Percentiles rank a stretch among this genome's conserved stretches.
Conservation (phyloP, 768 basidiomycete species). For the Lentinula aciculospora region DNA sequence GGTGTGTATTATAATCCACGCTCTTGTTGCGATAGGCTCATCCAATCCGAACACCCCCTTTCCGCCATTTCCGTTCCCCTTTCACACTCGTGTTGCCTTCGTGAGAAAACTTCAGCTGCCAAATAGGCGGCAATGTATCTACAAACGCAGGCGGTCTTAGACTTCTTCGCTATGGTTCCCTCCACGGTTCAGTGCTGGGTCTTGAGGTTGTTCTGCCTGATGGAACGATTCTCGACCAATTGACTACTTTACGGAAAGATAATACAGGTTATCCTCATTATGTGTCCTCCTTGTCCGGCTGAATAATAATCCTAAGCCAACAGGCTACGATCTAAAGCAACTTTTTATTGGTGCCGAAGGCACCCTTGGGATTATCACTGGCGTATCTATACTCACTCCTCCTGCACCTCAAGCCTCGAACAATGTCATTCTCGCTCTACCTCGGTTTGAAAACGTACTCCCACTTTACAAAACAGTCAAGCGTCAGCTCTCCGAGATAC, state of each 20-base stretch:
- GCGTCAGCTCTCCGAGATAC: conserved; percentile 82
- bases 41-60: neutral
- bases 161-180: conserved; percentile 87
- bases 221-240: conserved; percentile 83
- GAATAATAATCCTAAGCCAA: neutral
- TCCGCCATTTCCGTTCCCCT: neutral
- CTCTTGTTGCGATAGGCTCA: neutral
- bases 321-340: conserved; percentile 97
- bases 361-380: conserved; percentile 93
- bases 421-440: conserved; percentile 87
- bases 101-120: conserved; percentile 54
- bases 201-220: conserved; percentile 95
- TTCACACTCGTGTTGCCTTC: neutral
- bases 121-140: conserved; percentile 95
- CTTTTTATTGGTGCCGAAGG: conserved; percentile 98
- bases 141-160: conserved; percentile 98
- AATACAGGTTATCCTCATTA: conserved; percentile 70
- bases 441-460: conserved; percentile 81
- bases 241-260: conserved; percentile 92
- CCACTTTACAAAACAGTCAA: conserved; percentile 82
- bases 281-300: neutral
- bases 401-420: conserved; percentile 77
- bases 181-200: conserved; percentile 93
- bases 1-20: conserved; percentile 34
- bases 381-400: conserved; percentile 90